Percentiles rank a stretch among this genome's conserved stretches.
Evolutionary conservation across 306 rosid genomes (phyloP).

Genomic region (Rosa multiflora): DNA sequence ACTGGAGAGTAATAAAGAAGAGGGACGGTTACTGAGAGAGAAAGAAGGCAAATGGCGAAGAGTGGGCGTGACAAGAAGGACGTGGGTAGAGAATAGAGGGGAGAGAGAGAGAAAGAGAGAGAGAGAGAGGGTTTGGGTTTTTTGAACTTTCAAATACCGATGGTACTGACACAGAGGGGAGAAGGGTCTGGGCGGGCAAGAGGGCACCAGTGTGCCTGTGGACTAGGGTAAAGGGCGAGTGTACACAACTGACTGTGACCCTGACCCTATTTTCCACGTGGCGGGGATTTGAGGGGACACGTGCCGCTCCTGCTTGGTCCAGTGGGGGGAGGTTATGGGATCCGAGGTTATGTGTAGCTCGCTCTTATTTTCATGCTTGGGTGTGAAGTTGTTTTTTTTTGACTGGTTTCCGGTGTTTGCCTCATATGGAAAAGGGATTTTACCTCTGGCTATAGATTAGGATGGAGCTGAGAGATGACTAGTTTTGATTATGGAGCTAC

Average conservation of each 20-base stretch:
- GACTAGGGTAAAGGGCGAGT: not conserved
- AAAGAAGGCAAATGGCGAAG: not conserved
- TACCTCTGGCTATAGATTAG: not conserved
- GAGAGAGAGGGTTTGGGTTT: not conserved
- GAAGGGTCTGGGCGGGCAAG: constrained; percentile 40
- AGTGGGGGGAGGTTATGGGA: not conserved
- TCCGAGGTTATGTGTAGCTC: not conserved
- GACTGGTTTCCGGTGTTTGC: not conserved
- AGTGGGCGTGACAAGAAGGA: constrained; percentile 6
- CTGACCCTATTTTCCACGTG: constrained; percentile 6
- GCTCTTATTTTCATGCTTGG: not conserved
- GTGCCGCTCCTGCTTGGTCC: not conserved
- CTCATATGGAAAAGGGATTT: not conserved
- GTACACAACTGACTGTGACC: not conserved
- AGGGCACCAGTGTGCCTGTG: not conserved
- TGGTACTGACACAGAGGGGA: constrained; percentile 12
- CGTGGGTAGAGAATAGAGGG: not conserved
- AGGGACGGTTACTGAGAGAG: constrained; percentile 4
- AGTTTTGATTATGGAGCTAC: not conserved
- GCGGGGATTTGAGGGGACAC: not conserved
- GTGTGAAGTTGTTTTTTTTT: not conserved
- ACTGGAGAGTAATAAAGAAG: constrained; percentile 2
- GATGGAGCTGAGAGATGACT: not conserved
- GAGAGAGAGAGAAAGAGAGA: not conserved
- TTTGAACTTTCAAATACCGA: constrained; percentile 67